Evolutionary conservation across 306 rosid genomes (phyloP).

Genomic region (Mucuna pruriens): DNA sequence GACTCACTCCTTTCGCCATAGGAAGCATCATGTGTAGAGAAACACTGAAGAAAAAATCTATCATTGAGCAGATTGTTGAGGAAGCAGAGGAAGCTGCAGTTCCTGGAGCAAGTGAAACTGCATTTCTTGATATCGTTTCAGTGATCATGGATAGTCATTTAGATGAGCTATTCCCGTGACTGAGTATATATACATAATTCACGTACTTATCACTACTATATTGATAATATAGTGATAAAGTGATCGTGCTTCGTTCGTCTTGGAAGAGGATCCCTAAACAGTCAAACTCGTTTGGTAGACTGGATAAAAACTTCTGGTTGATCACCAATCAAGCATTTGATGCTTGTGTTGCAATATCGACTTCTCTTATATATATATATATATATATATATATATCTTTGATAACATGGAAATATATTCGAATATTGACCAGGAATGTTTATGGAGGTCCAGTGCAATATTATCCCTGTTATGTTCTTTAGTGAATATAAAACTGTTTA

Average conservation of each 20-base stretch:
- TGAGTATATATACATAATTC: background rate
- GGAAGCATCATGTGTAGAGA: conserved; percentile 73
- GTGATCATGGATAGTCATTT: conserved; percentile 56
- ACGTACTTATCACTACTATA: conserved; percentile 1
- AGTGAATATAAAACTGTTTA: conserved; percentile 16
- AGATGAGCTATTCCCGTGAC: conserved; percentile 43
- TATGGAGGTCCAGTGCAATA: conserved; percentile 22
- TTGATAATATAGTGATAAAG: conserved; percentile 17
- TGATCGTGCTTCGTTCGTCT: background rate
- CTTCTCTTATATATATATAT: conserved; percentile 15
- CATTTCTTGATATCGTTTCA: conserved; percentile 60
- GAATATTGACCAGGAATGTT: conserved; percentile 34
- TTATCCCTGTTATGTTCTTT: conserved; percentile 4
- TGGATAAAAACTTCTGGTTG: conserved; percentile 25
- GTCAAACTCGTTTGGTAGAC: background rate
- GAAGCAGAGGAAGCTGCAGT: conserved; percentile 58
- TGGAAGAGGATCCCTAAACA: conserved; percentile 17
- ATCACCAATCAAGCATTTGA: conserved; percentile 7
- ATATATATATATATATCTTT: too few species aligned
- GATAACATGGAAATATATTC: conserved; percentile 10
- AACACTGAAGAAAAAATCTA: conserved; percentile 58
- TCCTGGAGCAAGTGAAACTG: conserved; percentile 55
- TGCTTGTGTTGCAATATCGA: conserved; percentile 18
- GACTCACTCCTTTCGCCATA: conserved; percentile 64
- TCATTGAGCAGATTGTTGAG: conserved; percentile 59